Percentiles rank a stretch among this genome's conserved stretches.
Conservation (phyloP, 23 red algal genomes). For the Cyanidium caldarium region DNA sequence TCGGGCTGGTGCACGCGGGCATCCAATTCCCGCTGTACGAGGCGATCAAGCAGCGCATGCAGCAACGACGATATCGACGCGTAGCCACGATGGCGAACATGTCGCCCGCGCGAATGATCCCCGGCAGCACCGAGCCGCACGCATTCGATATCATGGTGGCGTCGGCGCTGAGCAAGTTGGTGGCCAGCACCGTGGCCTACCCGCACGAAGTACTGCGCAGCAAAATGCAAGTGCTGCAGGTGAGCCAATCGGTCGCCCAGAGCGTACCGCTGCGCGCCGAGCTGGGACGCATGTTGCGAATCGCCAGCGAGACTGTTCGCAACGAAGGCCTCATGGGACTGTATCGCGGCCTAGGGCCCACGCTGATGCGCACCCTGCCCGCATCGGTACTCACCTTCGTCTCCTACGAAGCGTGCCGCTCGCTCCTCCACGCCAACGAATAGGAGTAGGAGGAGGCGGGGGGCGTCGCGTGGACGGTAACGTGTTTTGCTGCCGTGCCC, state of each 20-base stretch:
- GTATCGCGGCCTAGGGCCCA: slow-evolving; percentile 69
- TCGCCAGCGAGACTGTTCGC: slow-evolving; percentile 34
- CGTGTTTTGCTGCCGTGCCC: too few species aligned
- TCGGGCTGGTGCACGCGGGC: slow-evolving; percentile 69
- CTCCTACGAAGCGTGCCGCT: slow-evolving; percentile 37
- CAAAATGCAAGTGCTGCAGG: slow-evolving; percentile 43
- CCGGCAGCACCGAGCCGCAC: slow-evolving; percentile 13
- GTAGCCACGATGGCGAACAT: too few species aligned
- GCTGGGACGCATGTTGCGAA: neutral
- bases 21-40: slow-evolving; percentile 95
- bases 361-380: slow-evolving; percentile 73
- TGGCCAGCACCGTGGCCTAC: slow-evolving; percentile 59
- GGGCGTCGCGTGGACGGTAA: too few species aligned
- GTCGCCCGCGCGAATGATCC: neutral
- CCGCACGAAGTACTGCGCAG: slow-evolving; percentile 80
- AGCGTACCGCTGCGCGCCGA: slow-evolving; percentile 7
- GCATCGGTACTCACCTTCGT: slow-evolving; percentile 79
- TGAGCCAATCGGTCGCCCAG: neutral
- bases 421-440: neutral
- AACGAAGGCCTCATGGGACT: slow-evolving; percentile 41
- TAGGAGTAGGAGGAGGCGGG: too few species aligned
- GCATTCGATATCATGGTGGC: slow-evolving; percentile 52
- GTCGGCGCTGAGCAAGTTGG: slow-evolving; percentile 54
- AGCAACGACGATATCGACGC: too few species aligned
- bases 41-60: slow-evolving; percentile 35